Evolutionary conservation across 129 eudicot genomes (phyloP), one percentile per base, ranked within the genome.

Genomic region (Flaveria trinervia): DNA sequence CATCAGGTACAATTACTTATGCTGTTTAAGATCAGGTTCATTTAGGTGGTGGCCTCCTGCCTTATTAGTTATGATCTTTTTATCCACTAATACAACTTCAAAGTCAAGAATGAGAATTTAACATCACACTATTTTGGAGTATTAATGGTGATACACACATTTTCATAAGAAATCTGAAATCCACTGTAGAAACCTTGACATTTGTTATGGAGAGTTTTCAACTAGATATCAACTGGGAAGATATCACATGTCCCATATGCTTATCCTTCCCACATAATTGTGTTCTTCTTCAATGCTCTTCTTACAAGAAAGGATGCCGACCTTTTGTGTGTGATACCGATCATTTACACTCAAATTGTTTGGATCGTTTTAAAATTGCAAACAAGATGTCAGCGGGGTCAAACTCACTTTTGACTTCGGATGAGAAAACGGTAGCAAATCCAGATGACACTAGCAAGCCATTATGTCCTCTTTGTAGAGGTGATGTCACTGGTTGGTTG

Each of bases 271-370:
- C 98, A 60, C 98, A 93, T 77, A 93, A 93, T 60, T 77, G 89
- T 68, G 98, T 93, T 72, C 96, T 93, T 75, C 97, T 93, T 50
- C 98, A 88, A 70, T 93, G 98, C 56, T 79, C 98, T 36, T 90
- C 98, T 13, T 88, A 86, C 74, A 89, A 82, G 20, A 88, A 90
- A 82, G 98, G 98, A 46, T 93, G 98, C 75, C 90, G 98, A 1
- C 84, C 98, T 70, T 93, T 88, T 83, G 95, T 93, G 15, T 93
- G 98, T 18, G 97, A 90, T 81, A 93, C 98, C 1, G 82, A 81
- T 72, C 97, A 88, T 80, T 72, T 93, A 69, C 98, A 93, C 76
- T 93, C 98, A 33, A 93, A 93, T 70, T 93, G 98, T 79, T 77
- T 93, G 50, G 92, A 88, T 72, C 98, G 98, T 69, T 93, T 90